phyloP scores from a whole-genome alignment of 1,284 basidiomycete genomes.

The Ganoderma lingzhi region DNA sequence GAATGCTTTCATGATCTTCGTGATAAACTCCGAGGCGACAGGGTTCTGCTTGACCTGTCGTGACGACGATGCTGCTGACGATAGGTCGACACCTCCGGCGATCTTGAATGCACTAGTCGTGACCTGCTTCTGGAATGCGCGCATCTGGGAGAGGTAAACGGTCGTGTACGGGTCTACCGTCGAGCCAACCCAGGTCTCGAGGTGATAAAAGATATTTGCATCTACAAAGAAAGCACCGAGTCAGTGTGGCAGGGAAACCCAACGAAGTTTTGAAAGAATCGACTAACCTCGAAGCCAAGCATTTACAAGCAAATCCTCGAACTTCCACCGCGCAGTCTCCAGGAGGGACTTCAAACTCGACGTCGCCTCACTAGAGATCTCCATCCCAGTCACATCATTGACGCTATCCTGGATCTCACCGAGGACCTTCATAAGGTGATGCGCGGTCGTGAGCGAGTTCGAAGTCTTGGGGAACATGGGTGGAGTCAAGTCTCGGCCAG shows the following conservation, averaged over 20 bases:
- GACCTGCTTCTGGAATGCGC: slow-evolving; percentile 86
- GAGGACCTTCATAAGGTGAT: slow-evolving; percentile 84
- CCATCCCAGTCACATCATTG: slow-evolving; percentile 83
- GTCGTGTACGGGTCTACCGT: slow-evolving; percentile 65
- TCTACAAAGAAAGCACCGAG: slow-evolving; percentile 58
- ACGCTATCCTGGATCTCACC: slow-evolving; percentile 88
- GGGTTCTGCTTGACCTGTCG: slow-evolving; percentile 64
- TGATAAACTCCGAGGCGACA: slow-evolving; percentile 63
- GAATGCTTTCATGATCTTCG: slow-evolving; percentile 88
- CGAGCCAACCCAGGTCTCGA: slow-evolving; percentile 88
- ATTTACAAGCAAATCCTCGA: slow-evolving; percentile 83
- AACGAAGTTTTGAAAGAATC: too few relatives aligned
- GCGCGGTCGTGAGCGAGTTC: slow-evolving; percentile 84
- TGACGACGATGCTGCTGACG: slow-evolving; percentile 49
- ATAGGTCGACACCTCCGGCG: slow-evolving; percentile 79
- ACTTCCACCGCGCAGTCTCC: slow-evolving; percentile 88
- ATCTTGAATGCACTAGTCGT: slow-evolving; percentile 85
- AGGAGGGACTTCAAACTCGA: slow-evolving; percentile 78
- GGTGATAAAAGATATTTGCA: slow-evolving; percentile 82
- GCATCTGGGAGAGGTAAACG: slow-evolving; percentile 77
- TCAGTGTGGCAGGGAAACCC: neutral
- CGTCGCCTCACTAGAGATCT: slow-evolving; percentile 80
- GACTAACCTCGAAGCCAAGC: slow-evolving; percentile 85
- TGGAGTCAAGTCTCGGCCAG: slow-evolving; percentile 51
- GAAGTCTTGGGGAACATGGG: slow-evolving; percentile 79